A percentile compares a stretch with the other conserved stretches of the same genome.
These are phyloP conservation scores for Metschnikowia dekortorum DNA, from an alignment of 805 yeast species.

Conservation along the genomic window DNA sequence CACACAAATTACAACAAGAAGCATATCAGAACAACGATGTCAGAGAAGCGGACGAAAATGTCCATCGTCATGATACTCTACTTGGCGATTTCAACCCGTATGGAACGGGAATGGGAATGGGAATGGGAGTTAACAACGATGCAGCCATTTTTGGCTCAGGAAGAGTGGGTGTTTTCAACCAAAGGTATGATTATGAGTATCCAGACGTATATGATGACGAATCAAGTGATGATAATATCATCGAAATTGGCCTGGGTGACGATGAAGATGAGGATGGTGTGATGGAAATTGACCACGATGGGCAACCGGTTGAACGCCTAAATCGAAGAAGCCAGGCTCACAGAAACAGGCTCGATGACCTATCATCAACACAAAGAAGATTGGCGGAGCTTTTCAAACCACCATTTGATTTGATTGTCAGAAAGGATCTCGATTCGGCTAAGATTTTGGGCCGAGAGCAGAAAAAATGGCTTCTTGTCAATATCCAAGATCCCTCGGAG, in stretches of 20 bases:
- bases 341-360: conserved; percentile 24
- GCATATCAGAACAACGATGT: conserved; percentile 43
- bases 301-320: conserved; percentile 18
- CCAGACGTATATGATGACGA: conserved; percentile 22
- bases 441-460: conserved; percentile 57
- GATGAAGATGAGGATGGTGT: conserved; percentile 34
- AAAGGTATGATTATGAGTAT: conserved; percentile 35
- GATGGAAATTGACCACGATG: conserved; percentile 28
- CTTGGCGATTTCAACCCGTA: conserved; percentile 38
- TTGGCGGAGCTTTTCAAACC: conserved; percentile 85
- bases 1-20: conserved; percentile 60
- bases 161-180: conserved; percentile 57
- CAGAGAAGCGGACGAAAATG: conserved; percentile 67
- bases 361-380: conserved; percentile 55
- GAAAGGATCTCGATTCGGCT: conserved; percentile 68
- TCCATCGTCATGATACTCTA: conserved; percentile 72
- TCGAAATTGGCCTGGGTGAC: conserved; percentile 29
- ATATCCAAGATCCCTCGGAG: conserved; percentile 80
- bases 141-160: conserved; percentile 48
- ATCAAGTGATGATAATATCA: conserved; percentile 24
- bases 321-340: conserved; percentile 10
- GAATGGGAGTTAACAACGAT: conserved; percentile 17
- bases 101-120: conserved; percentile 5
- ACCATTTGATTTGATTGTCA: conserved; percentile 84
- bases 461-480: conserved; percentile 79